Percentiles rank a stretch among this genome's conserved stretches.
These are phyloP conservation scores for Collybia nuda DNA, from an alignment of 768 basidiomycete genomes.

Conservation along the genomic window DNA sequence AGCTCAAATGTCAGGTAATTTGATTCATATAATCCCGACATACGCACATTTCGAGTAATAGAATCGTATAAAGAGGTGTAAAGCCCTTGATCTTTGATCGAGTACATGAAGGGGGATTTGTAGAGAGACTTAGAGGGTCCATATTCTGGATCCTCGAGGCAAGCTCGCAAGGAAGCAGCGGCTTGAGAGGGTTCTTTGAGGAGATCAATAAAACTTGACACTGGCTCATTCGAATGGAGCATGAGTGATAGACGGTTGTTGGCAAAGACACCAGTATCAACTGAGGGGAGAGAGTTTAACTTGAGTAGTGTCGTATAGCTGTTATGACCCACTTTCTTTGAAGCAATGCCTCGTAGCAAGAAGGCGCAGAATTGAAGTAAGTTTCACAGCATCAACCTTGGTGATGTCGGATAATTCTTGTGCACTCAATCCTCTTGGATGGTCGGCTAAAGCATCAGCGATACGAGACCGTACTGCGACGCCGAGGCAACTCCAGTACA, in stretches of 20 bases:
- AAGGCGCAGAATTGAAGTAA: slow-evolving; percentile 28
- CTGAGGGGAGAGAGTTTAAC: slow-evolving; percentile 14
- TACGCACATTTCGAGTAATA: too few species aligned
- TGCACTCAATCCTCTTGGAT: slow-evolving; percentile 27
- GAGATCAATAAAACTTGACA: slow-evolving; percentile 22
- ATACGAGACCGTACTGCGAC: slow-evolving; percentile 19
- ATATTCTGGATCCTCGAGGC: slow-evolving; percentile 12
- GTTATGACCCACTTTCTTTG: slow-evolving; percentile 35
- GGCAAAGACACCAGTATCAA: slow-evolving; percentile 33
- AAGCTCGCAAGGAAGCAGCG: slow-evolving; percentile 8
- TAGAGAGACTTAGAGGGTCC: slow-evolving; percentile 10
- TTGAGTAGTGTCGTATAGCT: not conserved
- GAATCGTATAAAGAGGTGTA: slow-evolving; percentile 8
- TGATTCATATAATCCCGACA: too few species aligned
- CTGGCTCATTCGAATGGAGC: slow-evolving; percentile 22
- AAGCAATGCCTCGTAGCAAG: slow-evolving; percentile 31
- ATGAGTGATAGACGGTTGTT: slow-evolving; percentile 40
- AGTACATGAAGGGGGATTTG: slow-evolving; percentile 17
- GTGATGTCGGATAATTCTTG: slow-evolving; percentile 1
- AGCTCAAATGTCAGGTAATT: too few species aligned
- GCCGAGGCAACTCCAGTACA: slow-evolving; percentile 20
- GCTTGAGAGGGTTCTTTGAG: slow-evolving; percentile 7
- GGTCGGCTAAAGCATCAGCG: slow-evolving; percentile 23
- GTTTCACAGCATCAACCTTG: slow-evolving; percentile 24
- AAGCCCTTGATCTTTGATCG: slow-evolving; percentile 3